Percentiles rank a stretch among this genome's conserved stretches.
phyloP scores from a whole-genome alignment of 495 filamentous ascomycete species.

The Podospora sp. region DNA sequence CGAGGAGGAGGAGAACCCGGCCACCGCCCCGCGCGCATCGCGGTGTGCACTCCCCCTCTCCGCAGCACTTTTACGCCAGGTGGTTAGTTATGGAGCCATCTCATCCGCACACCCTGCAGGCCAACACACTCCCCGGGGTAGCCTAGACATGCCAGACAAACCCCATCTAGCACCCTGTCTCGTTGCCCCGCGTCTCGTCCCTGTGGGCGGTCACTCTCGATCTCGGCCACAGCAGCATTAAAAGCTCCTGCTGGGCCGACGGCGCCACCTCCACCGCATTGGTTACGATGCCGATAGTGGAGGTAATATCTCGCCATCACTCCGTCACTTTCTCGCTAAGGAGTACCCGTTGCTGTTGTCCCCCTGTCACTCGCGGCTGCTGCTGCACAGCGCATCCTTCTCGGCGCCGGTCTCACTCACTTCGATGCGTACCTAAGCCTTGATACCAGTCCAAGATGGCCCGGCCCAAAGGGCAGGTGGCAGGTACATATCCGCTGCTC shows the following conservation, averaged over 20 bases:
- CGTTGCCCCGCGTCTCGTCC: neutral
- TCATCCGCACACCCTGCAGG: neutral
- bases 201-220: slow-evolving; percentile 1
- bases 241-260: neutral
- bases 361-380: neutral
- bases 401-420: slow-evolving; percentile 2
- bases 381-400: slow-evolving; percentile 8
- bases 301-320: slow-evolving; percentile 11
- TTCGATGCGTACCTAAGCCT: slow-evolving; percentile 6
- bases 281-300: neutral
- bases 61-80: neutral
- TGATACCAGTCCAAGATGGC: neutral
- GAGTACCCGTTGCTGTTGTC: neutral
- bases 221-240: neutral
- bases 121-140: neutral
- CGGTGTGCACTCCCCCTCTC: neutral
- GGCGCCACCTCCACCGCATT: neutral
- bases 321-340: slow-evolving; percentile 16
- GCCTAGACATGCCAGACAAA: neutral
- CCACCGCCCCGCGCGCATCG: neutral
- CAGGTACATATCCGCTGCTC: neutral
- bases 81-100: neutral
- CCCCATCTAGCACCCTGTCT: neutral
- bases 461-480: neutral
- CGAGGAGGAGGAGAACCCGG: neutral